A percentile compares a stretch with the other conserved stretches of the same genome.
These are phyloP conservation scores for Pyrus communis DNA, from an alignment of 306 rosid species.

Conservation along the genomic window DNA sequence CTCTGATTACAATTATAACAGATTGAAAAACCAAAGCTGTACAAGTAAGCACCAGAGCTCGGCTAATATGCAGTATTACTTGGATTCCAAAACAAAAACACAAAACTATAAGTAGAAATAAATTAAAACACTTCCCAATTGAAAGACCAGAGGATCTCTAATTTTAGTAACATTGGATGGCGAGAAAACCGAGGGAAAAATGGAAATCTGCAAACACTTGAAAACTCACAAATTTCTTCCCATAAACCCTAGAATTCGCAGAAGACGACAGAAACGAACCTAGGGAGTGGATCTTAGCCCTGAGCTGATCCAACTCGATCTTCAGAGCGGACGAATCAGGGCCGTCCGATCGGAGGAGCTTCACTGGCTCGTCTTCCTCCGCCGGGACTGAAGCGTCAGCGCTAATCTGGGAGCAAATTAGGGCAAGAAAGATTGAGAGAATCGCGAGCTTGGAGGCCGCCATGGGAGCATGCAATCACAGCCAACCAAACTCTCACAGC, in stretches of 20 bases:
- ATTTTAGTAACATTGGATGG: not conserved
- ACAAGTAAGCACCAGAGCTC: not conserved
- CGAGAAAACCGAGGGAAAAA: constrained; percentile 12
- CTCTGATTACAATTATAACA: not conserved
- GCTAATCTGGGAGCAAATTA: constrained; percentile 27
- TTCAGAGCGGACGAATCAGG: constrained; percentile 47
- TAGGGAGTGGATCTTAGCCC: constrained; percentile 63
- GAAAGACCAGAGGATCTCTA: not conserved
- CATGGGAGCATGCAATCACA: constrained; percentile 46
- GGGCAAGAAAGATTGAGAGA: constrained; percentile 48
- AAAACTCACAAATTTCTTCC: not conserved
- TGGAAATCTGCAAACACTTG: not conserved
- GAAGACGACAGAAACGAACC: constrained; percentile 37
- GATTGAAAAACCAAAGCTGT: not conserved
- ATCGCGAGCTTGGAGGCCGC: constrained; percentile 58
- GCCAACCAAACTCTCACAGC: constrained; percentile 43
- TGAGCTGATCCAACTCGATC: constrained; percentile 66
- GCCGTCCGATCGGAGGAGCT: constrained; percentile 22
- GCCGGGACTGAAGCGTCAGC: constrained; percentile 43
- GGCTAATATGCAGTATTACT: too few relatives aligned
- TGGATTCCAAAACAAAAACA: not conserved
- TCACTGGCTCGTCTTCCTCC: constrained; percentile 13
- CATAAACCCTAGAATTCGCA: not conserved
- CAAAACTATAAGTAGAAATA: not conserved
- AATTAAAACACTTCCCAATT: not conserved